phyloP scores from a whole-genome alignment of 2,329 filamentous ascomycete species.

The Phaeomoniella chlamydospora region DNA sequence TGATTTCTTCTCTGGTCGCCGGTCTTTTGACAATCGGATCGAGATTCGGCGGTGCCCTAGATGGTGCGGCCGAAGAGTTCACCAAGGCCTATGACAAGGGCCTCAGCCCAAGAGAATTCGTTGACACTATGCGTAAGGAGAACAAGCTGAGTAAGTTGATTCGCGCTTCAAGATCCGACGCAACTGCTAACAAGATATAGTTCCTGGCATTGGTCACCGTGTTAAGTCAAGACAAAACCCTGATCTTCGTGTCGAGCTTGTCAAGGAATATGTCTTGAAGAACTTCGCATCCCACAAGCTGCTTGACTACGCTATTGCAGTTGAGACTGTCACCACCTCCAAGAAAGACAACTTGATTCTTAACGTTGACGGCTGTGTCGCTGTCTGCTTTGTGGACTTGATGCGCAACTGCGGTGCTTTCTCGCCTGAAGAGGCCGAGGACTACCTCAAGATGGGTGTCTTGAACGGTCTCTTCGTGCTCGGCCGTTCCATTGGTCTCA shows the following conservation, averaged over 20 bases:
- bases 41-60: conserved; percentile 94
- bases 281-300: conserved; percentile 97
- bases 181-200: conserved; percentile 23
- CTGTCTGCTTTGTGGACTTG: conserved; percentile 96
- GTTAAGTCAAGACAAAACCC: conserved; percentile 99
- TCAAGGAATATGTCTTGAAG: conserved; percentile 96
- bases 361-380: conserved; percentile 96
- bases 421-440: conserved; percentile 88
- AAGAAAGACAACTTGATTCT: conserved; percentile 99
- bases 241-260: conserved; percentile 96
- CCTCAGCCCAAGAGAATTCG: conserved; percentile 94
- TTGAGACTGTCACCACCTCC: conserved; percentile 94
- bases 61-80: conserved; percentile 97
- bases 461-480: conserved; percentile 99
- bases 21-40: conserved; percentile 98
- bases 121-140: conserved; percentile 97
- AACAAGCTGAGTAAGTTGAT: conserved; percentile 78
- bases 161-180: not conserved
- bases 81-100: conserved; percentile 97
- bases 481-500: conserved; percentile 92
- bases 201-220: conserved; percentile 96
- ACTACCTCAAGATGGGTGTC: conserved; percentile 98
- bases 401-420: conserved; percentile 97
- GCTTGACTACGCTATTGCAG: conserved; percentile 94
- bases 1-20: conserved; percentile 87